Evolutionary conservation across 306 rosid genomes (phyloP).

Genomic region (Cicer bijugum): DNA sequence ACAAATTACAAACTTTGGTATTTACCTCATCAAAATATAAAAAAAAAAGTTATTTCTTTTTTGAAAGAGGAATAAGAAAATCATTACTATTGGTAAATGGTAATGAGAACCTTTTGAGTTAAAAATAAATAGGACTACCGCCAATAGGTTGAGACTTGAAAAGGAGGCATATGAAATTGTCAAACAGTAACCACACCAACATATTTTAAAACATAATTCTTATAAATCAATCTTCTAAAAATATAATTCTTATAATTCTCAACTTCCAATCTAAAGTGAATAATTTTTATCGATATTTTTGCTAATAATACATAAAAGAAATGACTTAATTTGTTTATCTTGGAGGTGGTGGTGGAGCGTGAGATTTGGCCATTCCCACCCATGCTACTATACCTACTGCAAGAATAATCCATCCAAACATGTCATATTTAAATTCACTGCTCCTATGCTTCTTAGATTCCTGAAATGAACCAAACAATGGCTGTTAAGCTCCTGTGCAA

Average conservation of each 20-base stretch:
- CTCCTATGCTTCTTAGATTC: conserved; percentile 65
- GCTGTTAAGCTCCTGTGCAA: conserved; percentile 21
- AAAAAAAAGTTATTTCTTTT: no score
- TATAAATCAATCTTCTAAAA: conserved; percentile 14
- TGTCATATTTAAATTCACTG: conserved; percentile 73
- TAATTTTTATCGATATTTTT: conserved; percentile 38
- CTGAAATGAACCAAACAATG: conserved; percentile 48
- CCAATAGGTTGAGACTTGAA: not conserved
- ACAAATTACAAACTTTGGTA: no score
- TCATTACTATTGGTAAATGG: no score
- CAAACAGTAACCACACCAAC: conserved; percentile 25
- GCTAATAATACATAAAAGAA: conserved; percentile 29
- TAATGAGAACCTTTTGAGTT: no score
- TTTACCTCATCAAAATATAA: no score
- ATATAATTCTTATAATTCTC: not conserved
- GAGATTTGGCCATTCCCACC: conserved; percentile 79
- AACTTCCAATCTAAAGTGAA: conserved; percentile 34
- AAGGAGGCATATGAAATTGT: not conserved
- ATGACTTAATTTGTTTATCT: conserved; percentile 51
- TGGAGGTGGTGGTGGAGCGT: conserved; percentile 65
- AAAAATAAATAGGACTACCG: no score
- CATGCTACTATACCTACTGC: conserved; percentile 73
- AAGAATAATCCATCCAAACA: conserved; percentile 84
- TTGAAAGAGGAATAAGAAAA: no score
- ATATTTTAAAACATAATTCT: conserved; percentile 3